phyloP scores from a whole-genome alignment of 2,329 filamentous ascomycete species.

The Aspergillus tubingensis region DNA sequence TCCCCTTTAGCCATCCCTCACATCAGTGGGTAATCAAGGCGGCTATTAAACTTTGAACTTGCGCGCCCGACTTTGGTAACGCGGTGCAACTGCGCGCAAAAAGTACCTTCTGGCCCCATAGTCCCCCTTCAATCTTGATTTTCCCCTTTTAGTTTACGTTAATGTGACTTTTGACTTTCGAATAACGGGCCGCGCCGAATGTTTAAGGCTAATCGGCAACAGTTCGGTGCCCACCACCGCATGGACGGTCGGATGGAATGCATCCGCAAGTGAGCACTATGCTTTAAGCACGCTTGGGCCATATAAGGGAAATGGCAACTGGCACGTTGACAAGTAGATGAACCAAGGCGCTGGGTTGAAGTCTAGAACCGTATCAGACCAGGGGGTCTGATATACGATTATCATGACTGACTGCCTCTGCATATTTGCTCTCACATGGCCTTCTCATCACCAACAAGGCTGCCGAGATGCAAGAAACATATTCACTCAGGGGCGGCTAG shows the following conservation, averaged over 20 bases:
- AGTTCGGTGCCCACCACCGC: not conserved
- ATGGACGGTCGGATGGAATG: not conserved
- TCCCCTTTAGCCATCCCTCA: not conserved
- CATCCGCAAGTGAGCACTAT: not conserved
- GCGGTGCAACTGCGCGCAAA: not conserved
- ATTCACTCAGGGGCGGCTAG: not conserved
- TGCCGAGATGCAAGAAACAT: not conserved
- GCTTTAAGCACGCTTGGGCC: not conserved
- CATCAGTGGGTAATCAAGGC: not conserved
- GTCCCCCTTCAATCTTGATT: not conserved
- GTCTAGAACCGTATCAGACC: not conserved
- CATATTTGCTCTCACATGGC: not conserved
- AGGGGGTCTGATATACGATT: not conserved
- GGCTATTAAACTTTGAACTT: not conserved
- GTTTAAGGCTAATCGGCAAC: not conserved
- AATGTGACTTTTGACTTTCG: not conserved
- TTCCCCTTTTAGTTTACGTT: not conserved
- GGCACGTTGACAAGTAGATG: not conserved
- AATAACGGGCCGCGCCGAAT: not conserved
- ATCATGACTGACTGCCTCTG: not conserved
- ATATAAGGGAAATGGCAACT: not conserved
- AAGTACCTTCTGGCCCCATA: not conserved
- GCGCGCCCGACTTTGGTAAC: not conserved
- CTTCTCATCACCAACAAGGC: not conserved
- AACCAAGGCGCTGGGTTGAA: not conserved